Base-by-base conservation (phyloP, 495 filamentous ascomycete species). In the Tuber melanosporum region DNA sequence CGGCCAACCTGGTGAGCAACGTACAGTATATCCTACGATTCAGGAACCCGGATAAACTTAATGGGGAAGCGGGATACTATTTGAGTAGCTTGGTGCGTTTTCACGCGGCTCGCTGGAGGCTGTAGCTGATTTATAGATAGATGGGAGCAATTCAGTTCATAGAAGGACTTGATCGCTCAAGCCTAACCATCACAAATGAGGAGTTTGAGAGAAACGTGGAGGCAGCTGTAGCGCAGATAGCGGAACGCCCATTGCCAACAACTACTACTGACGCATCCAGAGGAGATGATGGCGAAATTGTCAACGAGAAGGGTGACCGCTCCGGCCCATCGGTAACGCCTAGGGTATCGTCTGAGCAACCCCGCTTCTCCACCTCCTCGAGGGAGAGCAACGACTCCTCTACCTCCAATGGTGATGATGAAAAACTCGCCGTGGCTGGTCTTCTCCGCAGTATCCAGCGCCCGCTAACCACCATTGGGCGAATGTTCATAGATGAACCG, bases 21-120 rank as follows among this genome's bases (percentile, higher is more conserved):
- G 94, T 98, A 10, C 95, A 98, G 84, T 99, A 99, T 84, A 98
- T 99, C 75, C 87, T 98, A 66, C 90, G 96, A 32, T 99, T 99
- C 85, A 90, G 95, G 75, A 97, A 98, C 81, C 96, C 97, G 84
- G 96, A 99, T 49, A 99, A 98, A 82, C 89, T 98, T 0, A 92
- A 92, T 69, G 95, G 95, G 9, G 95, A 99, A 86, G 95, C 96
- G 32, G 95, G 95, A 32, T 99, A 99, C 83, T 99, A 99, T 84
- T 88, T 98, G 44, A 98, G 95, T 46, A 98, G 95, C n/a, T 86
- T 99, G 84, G 93, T 95, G 85, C 82, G 89, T 84, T 12, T 49
- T 49, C n/a, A 6, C 22, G 62, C 19, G 20, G 52, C 7, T 20
- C 9, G 42, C n/a, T 71, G 1, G 62, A 20, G 41, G 43, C 15